These are phyloP conservation scores for Leishmania arabica DNA, from an alignment of 208 protist genomes.

Conservation along the genomic window DNA sequence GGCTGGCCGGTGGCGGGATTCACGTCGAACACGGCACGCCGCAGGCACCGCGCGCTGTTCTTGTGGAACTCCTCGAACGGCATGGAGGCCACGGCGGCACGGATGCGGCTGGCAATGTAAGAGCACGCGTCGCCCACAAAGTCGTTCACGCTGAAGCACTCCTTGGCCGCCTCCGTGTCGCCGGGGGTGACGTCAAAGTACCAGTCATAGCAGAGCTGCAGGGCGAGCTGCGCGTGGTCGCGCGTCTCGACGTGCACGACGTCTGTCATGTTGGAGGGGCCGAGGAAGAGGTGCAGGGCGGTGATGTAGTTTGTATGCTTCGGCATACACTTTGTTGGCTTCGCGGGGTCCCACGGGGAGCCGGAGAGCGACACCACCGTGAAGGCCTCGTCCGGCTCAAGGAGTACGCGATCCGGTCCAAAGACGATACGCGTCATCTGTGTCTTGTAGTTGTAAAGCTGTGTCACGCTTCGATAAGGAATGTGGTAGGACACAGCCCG, in stretches of 20 bases:
- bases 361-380: conserved; percentile 88
- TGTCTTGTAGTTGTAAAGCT: conserved; percentile 95
- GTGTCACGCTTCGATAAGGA: conserved; percentile 94
- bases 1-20: conserved; percentile 53
- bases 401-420: conserved; percentile 74
- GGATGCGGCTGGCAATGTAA: conserved; percentile 85
- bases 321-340: conserved; percentile 74
- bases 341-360: conserved; percentile 81
- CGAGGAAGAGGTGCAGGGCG: conserved; percentile 86
- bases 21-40: conserved; percentile 83
- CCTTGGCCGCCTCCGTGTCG: conserved; percentile 47
- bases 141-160: conserved; percentile 84
- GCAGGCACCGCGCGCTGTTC: conserved; percentile 60
- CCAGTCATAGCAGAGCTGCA: conserved; percentile 92
- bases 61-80: conserved; percentile 93
- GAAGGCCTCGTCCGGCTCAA: conserved; percentile 88
- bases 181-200: conserved; percentile 80
- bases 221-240: conserved; percentile 85
- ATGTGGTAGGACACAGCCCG: conserved; percentile 93
- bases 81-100: conserved; percentile 72
- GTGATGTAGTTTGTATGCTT: conserved; percentile 74
- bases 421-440: conserved; percentile 86
- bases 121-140: conserved; percentile 89
- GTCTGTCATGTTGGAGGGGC: conserved; percentile 95
- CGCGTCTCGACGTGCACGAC: conserved; percentile 91